Evolutionary conservation across 208 protist genomes (phyloP).

Genomic region (Lotmaria passim): DNA sequence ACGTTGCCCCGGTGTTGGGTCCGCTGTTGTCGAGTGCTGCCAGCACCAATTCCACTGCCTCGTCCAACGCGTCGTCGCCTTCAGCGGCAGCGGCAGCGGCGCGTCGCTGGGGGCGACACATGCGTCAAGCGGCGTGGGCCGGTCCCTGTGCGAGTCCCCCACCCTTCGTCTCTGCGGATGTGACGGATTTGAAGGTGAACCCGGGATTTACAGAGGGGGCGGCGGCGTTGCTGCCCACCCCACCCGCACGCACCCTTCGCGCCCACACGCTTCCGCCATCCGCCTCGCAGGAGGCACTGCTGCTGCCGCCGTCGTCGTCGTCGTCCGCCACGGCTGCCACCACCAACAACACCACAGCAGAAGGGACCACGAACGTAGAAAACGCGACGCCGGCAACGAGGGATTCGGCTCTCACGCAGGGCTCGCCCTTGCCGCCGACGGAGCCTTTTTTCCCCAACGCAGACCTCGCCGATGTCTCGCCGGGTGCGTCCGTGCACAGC

Average conservation of each 20-base stretch:
- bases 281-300: neutral
- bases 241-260: neutral
- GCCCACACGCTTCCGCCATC: no score
- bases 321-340: neutral
- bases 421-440: neutral
- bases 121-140: conserved; percentile 13
- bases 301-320: neutral
- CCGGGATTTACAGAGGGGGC: conserved; percentile 4
- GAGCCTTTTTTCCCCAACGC: neutral
- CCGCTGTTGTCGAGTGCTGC: neutral
- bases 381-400: no score
- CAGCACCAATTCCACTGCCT: neutral
- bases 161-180: conserved; percentile 16
- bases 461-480: neutral
- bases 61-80: neutral
- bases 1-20: conserved; percentile 8
- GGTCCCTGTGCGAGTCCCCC: neutral
- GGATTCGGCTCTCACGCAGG: neutral
- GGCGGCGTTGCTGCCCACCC: neutral
- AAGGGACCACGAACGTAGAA: no score
- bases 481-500: conserved; percentile 10
- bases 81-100: conserved; percentile 3
- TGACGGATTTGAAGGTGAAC: conserved; percentile 9
- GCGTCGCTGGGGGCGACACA: conserved; percentile 12
- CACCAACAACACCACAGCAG: neutral